phyloP scores from a whole-genome alignment of 1,139 yeast genomes.

The Geotrichum carabidarum region DNA sequence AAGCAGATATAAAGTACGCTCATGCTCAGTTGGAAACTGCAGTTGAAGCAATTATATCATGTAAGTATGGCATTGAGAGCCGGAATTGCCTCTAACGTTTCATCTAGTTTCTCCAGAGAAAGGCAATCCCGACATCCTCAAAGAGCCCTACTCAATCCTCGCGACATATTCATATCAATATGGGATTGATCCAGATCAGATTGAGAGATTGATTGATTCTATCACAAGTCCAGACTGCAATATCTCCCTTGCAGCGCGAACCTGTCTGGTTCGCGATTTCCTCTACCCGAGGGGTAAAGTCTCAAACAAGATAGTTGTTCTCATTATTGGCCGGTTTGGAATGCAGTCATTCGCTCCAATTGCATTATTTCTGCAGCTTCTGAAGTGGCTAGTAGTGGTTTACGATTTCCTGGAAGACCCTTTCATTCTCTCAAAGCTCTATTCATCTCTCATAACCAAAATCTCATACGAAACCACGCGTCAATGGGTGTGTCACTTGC shows the following conservation, averaged over 20 bases:
- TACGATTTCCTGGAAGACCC: slow-evolving; percentile 34
- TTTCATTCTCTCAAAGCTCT: slow-evolving; percentile 29
- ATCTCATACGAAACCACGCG: slow-evolving; percentile 46
- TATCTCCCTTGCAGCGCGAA: slow-evolving; percentile 14
- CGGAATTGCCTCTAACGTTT: background rate
- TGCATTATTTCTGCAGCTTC: slow-evolving; percentile 27
- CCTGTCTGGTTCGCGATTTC: slow-evolving; percentile 20
- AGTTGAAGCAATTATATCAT: slow-evolving; percentile 3
- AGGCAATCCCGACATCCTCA: slow-evolving; percentile 3
- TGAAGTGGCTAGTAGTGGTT: slow-evolving; percentile 42
- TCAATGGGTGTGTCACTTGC: slow-evolving; percentile 42
- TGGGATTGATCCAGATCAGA: slow-evolving; percentile 16
- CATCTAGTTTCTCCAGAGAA: slow-evolving; percentile 5
- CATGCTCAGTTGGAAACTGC: slow-evolving; percentile 16
- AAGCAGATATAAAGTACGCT: background rate
- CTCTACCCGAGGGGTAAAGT: slow-evolving; percentile 18
- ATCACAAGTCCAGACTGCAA: slow-evolving; percentile 17
- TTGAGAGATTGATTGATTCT: slow-evolving; percentile 16
- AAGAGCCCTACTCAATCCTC: slow-evolving; percentile 5
- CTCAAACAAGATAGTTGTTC: slow-evolving; percentile 18
- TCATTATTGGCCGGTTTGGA: slow-evolving; percentile 13
- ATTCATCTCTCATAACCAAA: slow-evolving; percentile 42
- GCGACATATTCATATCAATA: slow-evolving; percentile 9
- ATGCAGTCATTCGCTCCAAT: slow-evolving; percentile 3
- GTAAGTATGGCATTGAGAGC: background rate